Evolutionary conservation across 1,284 basidiomycete genomes (phyloP).

Genomic region (Ganoderma meredithae): DNA sequence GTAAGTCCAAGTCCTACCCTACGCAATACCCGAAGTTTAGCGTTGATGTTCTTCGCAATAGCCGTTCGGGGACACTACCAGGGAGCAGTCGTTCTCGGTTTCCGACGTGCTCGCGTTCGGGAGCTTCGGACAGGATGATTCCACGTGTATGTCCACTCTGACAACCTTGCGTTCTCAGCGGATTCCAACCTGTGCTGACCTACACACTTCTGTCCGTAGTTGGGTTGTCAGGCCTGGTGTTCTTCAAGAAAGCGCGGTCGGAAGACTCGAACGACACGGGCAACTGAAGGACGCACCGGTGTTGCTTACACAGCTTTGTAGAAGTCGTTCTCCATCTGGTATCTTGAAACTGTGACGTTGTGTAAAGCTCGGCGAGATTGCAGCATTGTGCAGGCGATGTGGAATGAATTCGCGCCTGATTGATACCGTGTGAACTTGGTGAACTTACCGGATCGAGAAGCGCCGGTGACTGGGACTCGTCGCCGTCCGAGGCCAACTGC

Average conservation of each 20-base stretch:
- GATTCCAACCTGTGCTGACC: not conserved
- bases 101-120: conserved; percentile 29
- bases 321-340: not conserved
- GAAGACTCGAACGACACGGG: not conserved
- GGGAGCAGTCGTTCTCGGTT: conserved; percentile 23
- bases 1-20: conserved; percentile 1
- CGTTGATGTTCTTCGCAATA: not conserved
- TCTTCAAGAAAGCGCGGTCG: conserved; percentile 18
- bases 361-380: not conserved
- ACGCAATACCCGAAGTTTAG: not conserved
- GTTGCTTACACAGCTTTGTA: not conserved
- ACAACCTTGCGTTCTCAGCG: not conserved
- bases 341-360: too few species aligned
- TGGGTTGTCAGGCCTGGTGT: conserved; percentile 21
- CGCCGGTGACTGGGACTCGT: too few species aligned
- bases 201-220: conserved; percentile 7
- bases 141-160: not conserved
- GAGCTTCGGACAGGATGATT: conserved; percentile 19
- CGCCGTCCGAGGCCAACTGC: too few species aligned
- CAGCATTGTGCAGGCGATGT: too few species aligned
- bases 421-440: too few species aligned
- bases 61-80: conserved; percentile 30
- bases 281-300: not conserved
- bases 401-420: too few species aligned
- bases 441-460: too few species aligned